phyloP scores from a whole-genome alignment of 352 stramenopile genomes.

The Pythium rhizo-oryzae region DNA sequence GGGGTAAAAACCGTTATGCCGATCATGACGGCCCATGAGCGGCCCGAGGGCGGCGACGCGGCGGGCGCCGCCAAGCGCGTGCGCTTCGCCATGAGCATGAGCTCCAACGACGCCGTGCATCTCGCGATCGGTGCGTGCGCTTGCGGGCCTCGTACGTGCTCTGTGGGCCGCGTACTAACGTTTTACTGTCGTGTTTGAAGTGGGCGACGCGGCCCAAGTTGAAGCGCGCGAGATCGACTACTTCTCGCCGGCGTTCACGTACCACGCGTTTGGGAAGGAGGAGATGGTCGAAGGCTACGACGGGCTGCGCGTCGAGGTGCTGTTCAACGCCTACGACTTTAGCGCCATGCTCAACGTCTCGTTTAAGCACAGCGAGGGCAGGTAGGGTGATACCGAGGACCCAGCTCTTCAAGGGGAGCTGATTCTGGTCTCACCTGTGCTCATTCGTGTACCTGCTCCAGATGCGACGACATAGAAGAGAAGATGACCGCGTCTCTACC shows the following conservation, averaged over 20 bases:
- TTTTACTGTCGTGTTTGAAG: conserved; percentile 32
- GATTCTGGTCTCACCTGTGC: no score
- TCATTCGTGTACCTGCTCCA: conserved; percentile 14
- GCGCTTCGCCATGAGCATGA: conserved; percentile 50
- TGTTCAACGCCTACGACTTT: conserved; percentile 75
- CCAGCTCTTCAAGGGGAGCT: no score
- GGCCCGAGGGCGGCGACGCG: conserved; percentile 24
- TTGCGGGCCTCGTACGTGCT: background rate
- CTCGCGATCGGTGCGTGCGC: conserved; percentile 56
- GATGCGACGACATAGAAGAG: conserved; percentile 49
- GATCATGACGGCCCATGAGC: conserved; percentile 23
- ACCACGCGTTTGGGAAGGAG: conserved; percentile 79
- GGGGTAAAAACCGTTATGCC: conserved; percentile 7
- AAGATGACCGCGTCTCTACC: conserved; percentile 57
- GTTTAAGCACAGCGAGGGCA: conserved; percentile 53
- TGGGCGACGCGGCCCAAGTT: conserved; percentile 43
- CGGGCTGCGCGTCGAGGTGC: conserved; percentile 52
- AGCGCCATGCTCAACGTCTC: conserved; percentile 50
- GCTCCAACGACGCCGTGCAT: conserved; percentile 53
- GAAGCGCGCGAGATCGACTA: conserved; percentile 42
- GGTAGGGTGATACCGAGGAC: conserved; percentile 22
- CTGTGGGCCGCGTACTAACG: background rate
- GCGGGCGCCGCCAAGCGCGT: conserved; percentile 55
- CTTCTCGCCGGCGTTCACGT: conserved; percentile 79
- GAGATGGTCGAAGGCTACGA: conserved; percentile 69